Base-by-base conservation (phyloP, 768 basidiomycete genomes). In the Termitomyces sp. region DNA sequence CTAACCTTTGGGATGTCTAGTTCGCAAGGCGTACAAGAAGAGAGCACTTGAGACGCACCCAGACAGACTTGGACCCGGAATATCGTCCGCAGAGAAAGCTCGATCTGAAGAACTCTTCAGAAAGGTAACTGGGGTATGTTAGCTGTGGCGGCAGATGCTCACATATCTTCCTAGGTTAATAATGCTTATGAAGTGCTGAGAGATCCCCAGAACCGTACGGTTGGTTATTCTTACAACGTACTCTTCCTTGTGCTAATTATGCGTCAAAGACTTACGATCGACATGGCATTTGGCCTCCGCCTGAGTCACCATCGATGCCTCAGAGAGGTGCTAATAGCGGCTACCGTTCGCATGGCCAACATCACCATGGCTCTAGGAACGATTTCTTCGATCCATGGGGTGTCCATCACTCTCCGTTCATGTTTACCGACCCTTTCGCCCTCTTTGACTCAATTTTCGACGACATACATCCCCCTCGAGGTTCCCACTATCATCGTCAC, bases 11-110 rank as follows among this genome's bases (percentile, higher is more conserved):
- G 41, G 37, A 54, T 39, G 30, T 54, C 55, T 46, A 92, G 89
- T 92, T 62, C 82, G 88, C 61, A 89, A 81, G 65, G 90, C 90
- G n/a, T 92, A 92, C 78, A 85, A 81, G 70, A 83, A 77, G 72
- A 80, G 74, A 66, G 90, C 90, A 2, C 67, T 92, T 30, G 75
- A 84, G 58, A 92, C 88, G 2, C 90, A 92, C 68, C 90, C 90
- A 6, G 90, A 92, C 66, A 78, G 90, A 46, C 76, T 89, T 2
- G 79, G 82, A 5, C 82, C 74, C 42, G 77, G 77, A 16, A 77
- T 79, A n/a, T 81, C 84, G 30, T 63, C 76, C 13, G 79, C 77
- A 8, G 80, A 90, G n/a, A 91, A 85, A 67, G 67, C 77, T 8
- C 60, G 66, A 0, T 80, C 87, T 6, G 87, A 85, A 66, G 90